Conservation (phyloP, 192 early-diverging fungal genomes). For the Thamnidium elegans region DNA sequence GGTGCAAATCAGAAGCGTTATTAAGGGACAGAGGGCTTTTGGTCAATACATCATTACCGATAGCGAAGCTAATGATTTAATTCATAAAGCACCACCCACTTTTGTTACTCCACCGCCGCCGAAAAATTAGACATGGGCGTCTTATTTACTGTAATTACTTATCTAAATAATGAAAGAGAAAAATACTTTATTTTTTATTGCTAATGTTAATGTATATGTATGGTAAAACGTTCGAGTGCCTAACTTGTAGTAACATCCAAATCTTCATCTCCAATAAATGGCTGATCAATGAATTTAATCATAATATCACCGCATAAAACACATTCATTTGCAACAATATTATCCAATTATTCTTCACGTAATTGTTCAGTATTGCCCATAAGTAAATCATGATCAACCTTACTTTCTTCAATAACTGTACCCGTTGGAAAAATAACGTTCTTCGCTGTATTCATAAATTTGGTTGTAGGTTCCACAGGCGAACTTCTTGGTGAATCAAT, state of each 20-base stretch:
- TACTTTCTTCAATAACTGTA: slow-evolving; percentile 8
- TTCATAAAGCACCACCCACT: neutral
- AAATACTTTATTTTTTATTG: no score
- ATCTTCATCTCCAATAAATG: slow-evolving; percentile 68
- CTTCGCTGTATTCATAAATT: slow-evolving; percentile 37
- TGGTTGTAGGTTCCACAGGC: slow-evolving; percentile 25
- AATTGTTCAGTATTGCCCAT: slow-evolving; percentile 46
- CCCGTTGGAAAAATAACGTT: slow-evolving; percentile 41
- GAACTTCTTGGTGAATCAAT: slow-evolving; percentile 6
- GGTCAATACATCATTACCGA: neutral
- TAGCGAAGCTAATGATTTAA: neutral
- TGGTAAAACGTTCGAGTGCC: slow-evolving; percentile 54
- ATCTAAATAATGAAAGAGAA: no score
- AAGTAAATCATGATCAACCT: slow-evolving; percentile 36
- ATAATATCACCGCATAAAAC: slow-evolving; percentile 92
- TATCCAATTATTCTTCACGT: slow-evolving; percentile 70
- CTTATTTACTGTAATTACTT: neutral
- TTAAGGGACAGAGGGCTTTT: neutral
- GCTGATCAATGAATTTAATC: slow-evolving; percentile 83
- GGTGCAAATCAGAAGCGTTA: neutral
- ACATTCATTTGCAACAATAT: slow-evolving; percentile 84
- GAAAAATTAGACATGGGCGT: neutral
- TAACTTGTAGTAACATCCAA: slow-evolving; percentile 52
- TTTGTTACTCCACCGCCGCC: neutral
- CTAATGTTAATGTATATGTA: neutral